Base-by-base conservation (phyloP, 495 filamentous ascomycete species). In the Hypoxylon crocopeplum region DNA sequence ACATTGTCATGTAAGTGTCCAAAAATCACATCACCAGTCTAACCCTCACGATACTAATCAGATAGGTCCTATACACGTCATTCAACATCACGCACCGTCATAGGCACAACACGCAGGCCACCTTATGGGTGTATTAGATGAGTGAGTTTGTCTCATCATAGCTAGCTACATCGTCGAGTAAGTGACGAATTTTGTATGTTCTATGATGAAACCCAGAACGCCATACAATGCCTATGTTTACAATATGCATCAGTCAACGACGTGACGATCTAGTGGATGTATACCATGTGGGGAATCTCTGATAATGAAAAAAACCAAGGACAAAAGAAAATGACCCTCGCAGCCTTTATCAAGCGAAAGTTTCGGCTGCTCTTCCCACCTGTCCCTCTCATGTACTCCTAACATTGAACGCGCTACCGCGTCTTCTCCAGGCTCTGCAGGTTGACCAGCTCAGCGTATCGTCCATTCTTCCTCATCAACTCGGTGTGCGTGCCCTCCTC, bases 361-460 rank as follows among this genome's bases (percentile, higher is more conserved):
- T n/a, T 38, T 17, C 15, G n/a, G 7, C 2, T 19, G 13, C 15
- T 10, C 15, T 5, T 38, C 17, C 5, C 15, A 2, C 13, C 16
- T 10, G 34, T 38, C 7, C 15, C 4, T 17, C 10, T 3, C 5
- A 19, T 38, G 32, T 34, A 11, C 3, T 7, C 3, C n/a, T n/a
- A n/a, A n/a, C n/a, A n/a, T 6, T 3, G 24, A 10, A 15, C 6
- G 13, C 8, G 24, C 24, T 62, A 69, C 30, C 65, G 56, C 29
- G 40, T 78, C 72, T 87, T 90, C 62, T 85, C 88, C 58, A 95
- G 69, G 72, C 86, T 90, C 78, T 95, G 91, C 68, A 93, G 69
- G 47, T 78, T 87, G 21, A 92, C 90, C 62, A 93, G 72, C 70
- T 93, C 90, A 38, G 74, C 86, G 69, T 94, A 94, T 30, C 87